Evolutionary conservation across 75 land plant species (phyloP).

Genomic region (Cunninghamia lanceolata): DNA sequence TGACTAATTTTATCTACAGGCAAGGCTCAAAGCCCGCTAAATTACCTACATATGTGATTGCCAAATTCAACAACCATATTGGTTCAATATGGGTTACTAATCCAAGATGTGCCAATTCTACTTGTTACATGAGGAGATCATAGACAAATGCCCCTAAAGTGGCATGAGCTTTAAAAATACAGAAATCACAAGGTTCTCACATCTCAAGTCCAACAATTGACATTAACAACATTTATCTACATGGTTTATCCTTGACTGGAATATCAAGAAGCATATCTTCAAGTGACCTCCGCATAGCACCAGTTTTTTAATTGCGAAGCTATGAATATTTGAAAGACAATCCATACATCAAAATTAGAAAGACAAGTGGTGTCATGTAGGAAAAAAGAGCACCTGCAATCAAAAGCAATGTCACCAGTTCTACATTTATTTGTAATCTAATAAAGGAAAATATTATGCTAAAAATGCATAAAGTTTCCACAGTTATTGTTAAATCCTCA

Average conservation of each 20-base stretch:
- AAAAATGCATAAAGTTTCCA: not conserved
- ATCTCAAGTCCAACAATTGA: not conserved
- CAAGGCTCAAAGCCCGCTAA: not conserved
- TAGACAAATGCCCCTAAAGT: not conserved
- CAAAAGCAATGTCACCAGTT: not conserved
- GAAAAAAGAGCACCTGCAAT: not conserved
- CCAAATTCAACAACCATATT: no score
- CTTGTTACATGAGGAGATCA: not conserved
- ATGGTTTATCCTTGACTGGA: no score
- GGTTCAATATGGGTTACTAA: not conserved
- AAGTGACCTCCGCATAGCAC: not conserved
- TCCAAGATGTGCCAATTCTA: not conserved
- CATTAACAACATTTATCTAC: not conserved
- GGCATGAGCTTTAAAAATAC: not conserved
- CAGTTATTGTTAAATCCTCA: not conserved
- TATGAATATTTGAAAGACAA: not conserved
- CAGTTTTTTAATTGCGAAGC: not conserved
- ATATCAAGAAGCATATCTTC: not conserved
- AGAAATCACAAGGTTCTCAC: no score
- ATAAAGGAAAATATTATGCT: no score
- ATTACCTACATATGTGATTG: no score
- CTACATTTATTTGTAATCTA: not conserved
- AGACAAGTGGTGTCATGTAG: not conserved
- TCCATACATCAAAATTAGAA: not conserved
- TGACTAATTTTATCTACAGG: not conserved